Evolutionary conservation across 2,329 filamentous ascomycete species (phyloP).

Genomic region (Ascochyta pisi): DNA sequence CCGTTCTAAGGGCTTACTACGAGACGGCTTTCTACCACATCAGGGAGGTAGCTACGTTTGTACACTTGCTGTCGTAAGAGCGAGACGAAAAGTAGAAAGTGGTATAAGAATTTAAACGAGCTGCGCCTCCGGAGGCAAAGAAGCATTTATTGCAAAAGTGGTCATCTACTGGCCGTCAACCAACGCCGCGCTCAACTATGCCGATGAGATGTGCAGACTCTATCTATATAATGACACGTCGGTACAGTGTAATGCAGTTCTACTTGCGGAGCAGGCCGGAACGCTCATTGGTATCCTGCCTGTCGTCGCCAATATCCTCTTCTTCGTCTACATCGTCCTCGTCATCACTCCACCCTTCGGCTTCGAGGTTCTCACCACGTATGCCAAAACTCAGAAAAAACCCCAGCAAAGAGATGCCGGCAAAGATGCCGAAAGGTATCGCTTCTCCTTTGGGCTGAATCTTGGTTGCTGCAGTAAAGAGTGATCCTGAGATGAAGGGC

Average conservation of each 20-base stretch:
- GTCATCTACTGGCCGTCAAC: background rate
- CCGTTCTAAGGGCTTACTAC: background rate
- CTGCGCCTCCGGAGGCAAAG: background rate
- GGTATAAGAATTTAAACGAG: background rate
- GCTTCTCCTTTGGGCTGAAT: conserved; percentile 82
- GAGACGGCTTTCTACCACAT: background rate
- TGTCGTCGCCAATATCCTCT: conserved; percentile 27
- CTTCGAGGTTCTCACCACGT: conserved; percentile 65
- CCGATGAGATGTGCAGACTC: conserved; percentile 7
- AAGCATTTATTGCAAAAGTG: conserved; percentile 6
- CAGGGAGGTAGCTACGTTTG: background rate
- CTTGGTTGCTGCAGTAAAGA: conserved; percentile 80
- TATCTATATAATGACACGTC: conserved; percentile 7
- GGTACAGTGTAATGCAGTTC: conserved; percentile 2
- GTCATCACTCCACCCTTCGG: conserved; percentile 60
- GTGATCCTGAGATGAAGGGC: conserved; percentile 83
- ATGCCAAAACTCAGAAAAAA: conserved; percentile 83
- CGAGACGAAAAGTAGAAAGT: background rate
- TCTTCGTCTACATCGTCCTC: conserved; percentile 40
- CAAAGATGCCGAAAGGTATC: conserved; percentile 86
- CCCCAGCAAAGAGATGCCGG: conserved; percentile 78
- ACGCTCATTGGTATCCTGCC: conserved; percentile 32
- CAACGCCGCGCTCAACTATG: conserved; percentile 11
- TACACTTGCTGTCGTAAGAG: background rate
- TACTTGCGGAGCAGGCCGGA: conserved; percentile 42